Base-by-base conservation (phyloP, 805 yeast genomes). In the Candida boleticola region DNA sequence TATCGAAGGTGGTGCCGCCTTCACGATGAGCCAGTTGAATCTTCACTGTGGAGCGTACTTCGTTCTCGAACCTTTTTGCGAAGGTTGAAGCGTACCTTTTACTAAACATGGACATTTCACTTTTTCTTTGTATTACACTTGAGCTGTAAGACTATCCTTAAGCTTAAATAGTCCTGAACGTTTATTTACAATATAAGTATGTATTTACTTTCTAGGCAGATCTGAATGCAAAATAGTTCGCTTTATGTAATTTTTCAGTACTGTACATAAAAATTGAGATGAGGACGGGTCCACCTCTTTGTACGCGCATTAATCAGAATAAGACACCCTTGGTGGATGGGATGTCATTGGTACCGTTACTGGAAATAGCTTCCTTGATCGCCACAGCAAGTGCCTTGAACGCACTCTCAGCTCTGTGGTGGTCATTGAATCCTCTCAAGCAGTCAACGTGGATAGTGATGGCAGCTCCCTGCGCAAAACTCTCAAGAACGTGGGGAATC, bases 281-380 rank as follows among this genome's bases (percentile, higher is more conserved):
- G n/a, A n/a, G n/a, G n/a, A n/a, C n/a, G n/a, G n/a, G n/a, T n/a
- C n/a, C n/a, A n/a, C n/a, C n/a, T n/a, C n/a, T n/a, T n/a, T n/a
- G 27, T 23, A 11, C 11, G 27, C 27, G 27, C n/a, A 23, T 23
- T 7, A 23, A 4, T 26, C 59, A 85, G 66, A 83, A 83, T 36
- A 92, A 71, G 9, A 93, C 98, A 41, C 99, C 99, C 68, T 93
- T 93, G 9, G 99, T 93, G 42, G 95, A 84, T 17, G 99, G 99
- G 36, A 93, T 87, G 47, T 93, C 99, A 57, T 89, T 74, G 19
- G 84, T 79, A 25, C 97, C 98, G 25, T 89, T 89, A 51, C 77
- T 74, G 9, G 92, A 74, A 37, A 78, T 82, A 19, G 98, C 92
- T 59, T 89, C 96, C 52, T 80, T 83, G 38, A 93, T 73, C 3